Base-by-base conservation (phyloP, 2,329 filamentous ascomycete genomes). In the Cryphonectria japonica region DNA sequence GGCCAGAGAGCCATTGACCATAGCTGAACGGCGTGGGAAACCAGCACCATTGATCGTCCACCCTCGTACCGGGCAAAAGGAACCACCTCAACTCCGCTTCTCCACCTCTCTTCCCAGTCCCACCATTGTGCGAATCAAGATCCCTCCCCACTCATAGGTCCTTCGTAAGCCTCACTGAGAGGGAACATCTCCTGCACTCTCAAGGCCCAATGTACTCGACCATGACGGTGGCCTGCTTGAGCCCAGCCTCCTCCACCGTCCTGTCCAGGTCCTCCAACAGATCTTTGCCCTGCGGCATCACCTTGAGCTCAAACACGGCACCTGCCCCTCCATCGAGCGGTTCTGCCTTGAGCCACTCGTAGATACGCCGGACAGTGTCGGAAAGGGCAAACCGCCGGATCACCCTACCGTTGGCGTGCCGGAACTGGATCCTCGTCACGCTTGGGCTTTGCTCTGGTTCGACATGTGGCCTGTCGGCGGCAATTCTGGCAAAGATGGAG, bases 151-250 rank as follows among this genome's bases (percentile, higher is more conserved):
- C 11, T 9, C 11, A 39, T 39, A n/a, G 19, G 3, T 26, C 22
- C 19, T 52, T n/a, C 46, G 46, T 52, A n/a, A 52, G 7, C 46
- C 7, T 52, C 22, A 52, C 19, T 52, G 37, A 39, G 37, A 9
- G 22, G 46, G 22, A 9, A 52, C 11, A 14, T 32, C 13, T 22
- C 59, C 34, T 39, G 8, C n/a, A 4, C 6, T n/a, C 32, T 66
- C 34, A 72, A 37, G 61, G 37, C 43, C 71, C 71, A 22, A 72
- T 60, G 50, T 71, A 97, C 80, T 98, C 96, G 75, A 99, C 91
- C 93, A 98, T 98, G 9, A 99, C 92, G 0, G 94, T 97, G 3
- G 92, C 94, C 78, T 97, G 95, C 84, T 96, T 97, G 76, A 99
- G 81, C 0, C 95, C 94, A 0, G 92, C 93, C 77, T 94, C 91